Base-by-base conservation (phyloP, 2,329 filamentous ascomycete genomes). In the Sarocladium brachiariae region DNA sequence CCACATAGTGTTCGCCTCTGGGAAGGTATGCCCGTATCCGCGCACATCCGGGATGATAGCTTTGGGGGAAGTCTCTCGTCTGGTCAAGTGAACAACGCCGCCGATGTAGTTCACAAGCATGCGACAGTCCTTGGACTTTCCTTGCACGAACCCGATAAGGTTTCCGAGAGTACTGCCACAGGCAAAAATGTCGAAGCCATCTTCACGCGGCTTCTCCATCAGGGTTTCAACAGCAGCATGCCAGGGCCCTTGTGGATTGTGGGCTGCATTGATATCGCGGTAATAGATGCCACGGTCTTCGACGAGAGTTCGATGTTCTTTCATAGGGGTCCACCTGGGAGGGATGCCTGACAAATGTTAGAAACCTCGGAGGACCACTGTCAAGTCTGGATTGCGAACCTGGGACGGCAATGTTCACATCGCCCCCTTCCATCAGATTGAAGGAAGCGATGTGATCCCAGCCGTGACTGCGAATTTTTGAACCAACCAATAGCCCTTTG, bases 21-120 rank as follows among this genome's bases (percentile, higher is more conserved):
- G 81, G 55, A 89, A 88, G 0, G 78, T 74, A 56, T 87, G 83
- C 0, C 84, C 83, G 56, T 73, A 86, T 0, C 84, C 85, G 14
- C 57, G 57, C 0, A 87, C 65, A n/a, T 70, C 70, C 0, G 65
- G 56, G 4, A 87, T 80, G 0, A 70, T 59, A 55, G 84, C 79
- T 0, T 62, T 75, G 0, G 83, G 80, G 0, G 76, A 74, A 39
- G 78, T 81, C 57, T 85, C 82, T 19, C 77, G 72, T 1, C 84
- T 77, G 11, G 83, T 62, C 46, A 89, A 74, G 2, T 58, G 82
- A 1, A 84, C 72, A 0, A 78, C 80, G n/a, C 70, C 61, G 10
- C 71, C 65, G 2, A 84, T 63, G 0, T 69, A 59, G 54, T 84
- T 74, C 4, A 82, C 69, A 1, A 75, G 64, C 55, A 84, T 77